Base-by-base conservation (phyloP, 2,329 filamentous ascomycete species). In the Fusarium verrucosum region DNA sequence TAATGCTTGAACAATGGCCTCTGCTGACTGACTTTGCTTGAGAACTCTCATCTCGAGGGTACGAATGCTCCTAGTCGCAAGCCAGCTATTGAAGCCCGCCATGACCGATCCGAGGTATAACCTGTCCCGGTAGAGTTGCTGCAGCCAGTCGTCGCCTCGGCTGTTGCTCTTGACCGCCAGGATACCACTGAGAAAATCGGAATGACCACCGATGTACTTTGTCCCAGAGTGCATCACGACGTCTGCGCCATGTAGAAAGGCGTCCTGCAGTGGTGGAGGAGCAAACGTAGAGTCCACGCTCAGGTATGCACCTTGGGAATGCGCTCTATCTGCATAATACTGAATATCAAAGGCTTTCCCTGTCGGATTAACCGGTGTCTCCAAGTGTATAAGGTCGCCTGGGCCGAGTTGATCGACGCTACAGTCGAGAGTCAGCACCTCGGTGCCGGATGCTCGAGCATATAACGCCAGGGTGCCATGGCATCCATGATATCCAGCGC, bases 191-290 rank as follows among this genome's bases (percentile, higher is more conserved):
- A 98, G 85, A 83, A 98, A 84, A 78, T 99, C 94, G 66, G 90
- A 94, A 79, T 99, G 94, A 1, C 94, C 95, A 17, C 95, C 95
- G 65, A 99, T 87, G 78, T 97, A 99, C 82, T 98, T 99, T 17
- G 93, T 96, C 4, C 93, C 94, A 47, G 86, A 90, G 78, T 99
- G 94, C 91, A 98, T 91, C 26, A 97, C 86, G 1, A 94, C 77
- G 77, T 98, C 94, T 19, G 90, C 92, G 36, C 92, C 94, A 74
- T 85, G 89, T 19, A 76, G 73, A 71, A 97, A 95, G 0, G 95
- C 93, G 71, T 97, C 91, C 74, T 92, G 89, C 53, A 99, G 81
- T 28, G 92, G 92, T 23, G 94, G 94, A 36, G 94, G 94, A 3
- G 88, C 94, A 77, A 99, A 97, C 0, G 95, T 99, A 3, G 92